Evolutionary conservation across 225 moss, liverwort and hornwort genomes (phyloP), one percentile per base, ranked within the genome.

Genomic region (Physcomitrellopsis africana): DNA sequence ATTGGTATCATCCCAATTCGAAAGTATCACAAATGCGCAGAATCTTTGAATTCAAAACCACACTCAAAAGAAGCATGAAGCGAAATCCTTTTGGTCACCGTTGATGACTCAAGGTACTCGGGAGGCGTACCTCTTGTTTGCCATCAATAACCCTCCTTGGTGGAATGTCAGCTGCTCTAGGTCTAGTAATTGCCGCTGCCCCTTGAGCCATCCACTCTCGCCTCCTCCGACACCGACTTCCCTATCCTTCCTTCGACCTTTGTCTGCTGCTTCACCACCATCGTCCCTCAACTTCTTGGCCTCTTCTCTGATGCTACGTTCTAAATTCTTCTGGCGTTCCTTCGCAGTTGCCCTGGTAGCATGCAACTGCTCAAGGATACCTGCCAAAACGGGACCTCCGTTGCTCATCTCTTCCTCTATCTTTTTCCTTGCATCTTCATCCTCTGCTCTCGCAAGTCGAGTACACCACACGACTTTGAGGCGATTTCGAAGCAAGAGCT

Each of bases 391-490:
- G 76, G 88, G 62, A 20, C 90, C 82, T 37, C 93, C 93, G 32
- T 87, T 87, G 67, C 87, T 93, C 96, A 96, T 96, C 79, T 93
- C 90, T 72, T 93, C 93, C 83, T 96, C 96, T 63, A 96, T 93
- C 47, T 73, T 92, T 72, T 82, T 93, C 81, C 89, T 96, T 16
- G 93, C 92, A 24, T 90, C 92, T 68, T 96, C 96, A 44, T 96
- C 96, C 70, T 96, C 93, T 11, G 96, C 93, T 77, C 93, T 90
- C 37, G 96, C 96, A 59, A 96, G 86, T 63, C 93, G 92, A 79
- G 96, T 96, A 72, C 96, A 96, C 96, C 93, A 96, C 44, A 96
- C 90, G 17, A 96, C 90, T 80, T 96, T 96, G 44, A 96, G 86
- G 60, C 96, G 89, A 73, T 96, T 96, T 71, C 92, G 90, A n/a